Evolutionary conservation across 2,329 filamentous ascomycete genomes (phyloP).

Genomic region (Zarea fungicola): DNA sequence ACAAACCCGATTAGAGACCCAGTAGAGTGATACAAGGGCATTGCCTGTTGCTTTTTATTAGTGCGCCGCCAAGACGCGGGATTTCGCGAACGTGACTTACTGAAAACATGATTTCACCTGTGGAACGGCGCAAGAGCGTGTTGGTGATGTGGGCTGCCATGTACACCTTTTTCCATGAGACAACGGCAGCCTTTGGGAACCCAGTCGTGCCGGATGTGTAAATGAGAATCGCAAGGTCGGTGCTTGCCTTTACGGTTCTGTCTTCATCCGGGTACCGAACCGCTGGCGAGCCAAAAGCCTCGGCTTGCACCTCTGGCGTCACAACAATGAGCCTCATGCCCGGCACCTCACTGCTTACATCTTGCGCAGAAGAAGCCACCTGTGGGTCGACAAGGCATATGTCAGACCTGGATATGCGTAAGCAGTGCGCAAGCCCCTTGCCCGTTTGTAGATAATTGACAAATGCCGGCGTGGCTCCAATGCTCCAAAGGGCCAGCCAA

Average conservation of each 20-base stretch:
- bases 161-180: conserved; percentile 58
- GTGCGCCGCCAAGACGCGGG: background rate
- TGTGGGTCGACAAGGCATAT: conserved; percentile 66
- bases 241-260: background rate
- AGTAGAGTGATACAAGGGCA: conserved; percentile 85
- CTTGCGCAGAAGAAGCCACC: conserved; percentile 50
- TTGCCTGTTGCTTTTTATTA: conserved; percentile 49
- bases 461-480: conserved; percentile 78
- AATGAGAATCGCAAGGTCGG: conserved; percentile 58
- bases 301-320: background rate
- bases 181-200: conserved; percentile 66
- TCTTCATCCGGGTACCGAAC: background rate
- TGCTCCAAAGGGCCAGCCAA: conserved; percentile 72
- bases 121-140: conserved; percentile 50
- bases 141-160: conserved; percentile 37
- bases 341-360: conserved; percentile 47
- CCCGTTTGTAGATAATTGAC: conserved; percentile 81
- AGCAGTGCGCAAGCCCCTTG: conserved; percentile 67
- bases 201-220: conserved; percentile 76
- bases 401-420: conserved; percentile 60
- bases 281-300: background rate
- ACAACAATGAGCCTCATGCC: conserved; percentile 13
- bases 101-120: conserved; percentile 37
- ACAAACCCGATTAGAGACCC: conserved; percentile 67
- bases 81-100: background rate